Conservation (phyloP, 495 filamentous ascomycete genomes). For the Chaetomium tenue region DNA sequence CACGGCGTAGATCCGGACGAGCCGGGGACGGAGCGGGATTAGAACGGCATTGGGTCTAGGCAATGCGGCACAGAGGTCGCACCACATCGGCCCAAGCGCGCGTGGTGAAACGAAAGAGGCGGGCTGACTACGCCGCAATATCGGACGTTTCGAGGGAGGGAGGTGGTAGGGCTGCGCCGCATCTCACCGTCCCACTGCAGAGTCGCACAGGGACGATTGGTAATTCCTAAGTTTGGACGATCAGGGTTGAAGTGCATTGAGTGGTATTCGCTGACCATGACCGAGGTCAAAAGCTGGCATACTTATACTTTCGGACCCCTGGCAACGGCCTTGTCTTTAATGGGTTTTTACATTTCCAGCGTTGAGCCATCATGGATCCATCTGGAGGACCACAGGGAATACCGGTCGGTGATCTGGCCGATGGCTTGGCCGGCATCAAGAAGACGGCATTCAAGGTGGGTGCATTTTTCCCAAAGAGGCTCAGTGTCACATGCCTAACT, state of each 20-base stretch:
- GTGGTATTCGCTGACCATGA: background rate
- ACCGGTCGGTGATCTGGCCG: no score
- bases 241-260: background rate
- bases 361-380: no score
- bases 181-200: background rate
- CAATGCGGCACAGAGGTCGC: background rate
- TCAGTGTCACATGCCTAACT: no score
- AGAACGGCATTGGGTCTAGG: background rate
- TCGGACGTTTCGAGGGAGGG: background rate
- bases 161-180: background rate
- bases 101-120: background rate
- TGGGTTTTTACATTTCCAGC: no score
- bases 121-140: constrained; percentile 3
- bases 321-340: no score
- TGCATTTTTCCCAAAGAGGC: no score
- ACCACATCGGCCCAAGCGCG: background rate
- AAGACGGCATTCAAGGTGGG: no score
- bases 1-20: background rate
- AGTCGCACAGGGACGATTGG: background rate
- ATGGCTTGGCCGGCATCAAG: no score
- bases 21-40: background rate
- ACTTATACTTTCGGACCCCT: no score
- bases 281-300: no score
- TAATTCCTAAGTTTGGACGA: background rate
- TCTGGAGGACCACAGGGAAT: no score